phyloP scores from a whole-genome alignment of 441 rosid genomes.

The Erodium moschatum region DNA sequence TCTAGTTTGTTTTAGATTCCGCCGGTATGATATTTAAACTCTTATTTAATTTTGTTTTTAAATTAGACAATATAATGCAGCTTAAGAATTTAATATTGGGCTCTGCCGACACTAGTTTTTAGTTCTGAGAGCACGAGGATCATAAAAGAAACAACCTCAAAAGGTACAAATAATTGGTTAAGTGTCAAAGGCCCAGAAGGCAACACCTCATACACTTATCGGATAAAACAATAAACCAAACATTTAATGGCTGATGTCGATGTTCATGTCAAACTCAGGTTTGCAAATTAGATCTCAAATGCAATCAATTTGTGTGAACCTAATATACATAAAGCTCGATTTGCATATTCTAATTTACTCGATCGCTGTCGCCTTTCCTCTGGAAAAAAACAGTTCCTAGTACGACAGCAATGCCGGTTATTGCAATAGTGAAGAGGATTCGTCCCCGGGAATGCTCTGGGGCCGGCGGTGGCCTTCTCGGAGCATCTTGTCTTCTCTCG shows the following conservation, averaged over 20 bases:
- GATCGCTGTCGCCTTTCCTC: background rate
- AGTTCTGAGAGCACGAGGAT: background rate
- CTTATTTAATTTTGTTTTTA: no score
- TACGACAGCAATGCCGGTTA: background rate
- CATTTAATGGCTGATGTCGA: background rate
- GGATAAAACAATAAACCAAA: background rate
- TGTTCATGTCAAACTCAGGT: no score
- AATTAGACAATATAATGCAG: no score
- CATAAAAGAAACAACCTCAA: background rate
- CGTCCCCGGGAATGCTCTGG: conserved; percentile 53
- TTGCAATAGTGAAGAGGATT: conserved; percentile 33
- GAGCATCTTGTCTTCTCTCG: conserved; percentile 48
- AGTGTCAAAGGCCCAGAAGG: background rate
- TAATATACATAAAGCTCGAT: background rate
- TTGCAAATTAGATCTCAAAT: background rate
- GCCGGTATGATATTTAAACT: no score
- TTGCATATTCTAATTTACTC: background rate
- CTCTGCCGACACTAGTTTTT: background rate
- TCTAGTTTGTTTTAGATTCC: no score
- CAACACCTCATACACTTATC: background rate
- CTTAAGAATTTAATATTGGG: no score
- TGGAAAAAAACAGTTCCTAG: background rate
- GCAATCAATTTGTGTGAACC: background rate
- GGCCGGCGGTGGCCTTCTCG: conserved; percentile 31
- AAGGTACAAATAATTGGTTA: background rate